Conservation (phyloP, 176 grass and related monocot species). For the Panicum miliaceum region DNA sequence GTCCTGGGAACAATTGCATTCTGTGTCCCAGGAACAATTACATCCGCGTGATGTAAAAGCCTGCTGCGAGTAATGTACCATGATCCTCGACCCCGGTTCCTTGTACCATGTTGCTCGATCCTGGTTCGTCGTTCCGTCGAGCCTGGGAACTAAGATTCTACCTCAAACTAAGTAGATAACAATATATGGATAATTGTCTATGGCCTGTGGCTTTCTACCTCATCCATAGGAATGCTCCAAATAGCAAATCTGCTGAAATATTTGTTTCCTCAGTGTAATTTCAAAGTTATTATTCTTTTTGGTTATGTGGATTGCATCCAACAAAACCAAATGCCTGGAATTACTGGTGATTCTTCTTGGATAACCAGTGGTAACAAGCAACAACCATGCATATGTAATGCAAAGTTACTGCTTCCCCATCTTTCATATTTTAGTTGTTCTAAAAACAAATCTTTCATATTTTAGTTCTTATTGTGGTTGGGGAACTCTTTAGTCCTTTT, state of each 20-base stretch:
- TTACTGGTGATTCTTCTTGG: background rate
- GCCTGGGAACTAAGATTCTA: background rate
- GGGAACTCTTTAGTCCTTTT: background rate
- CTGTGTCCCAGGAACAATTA: background rate
- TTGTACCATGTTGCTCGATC: background rate
- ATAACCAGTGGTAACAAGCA: background rate
- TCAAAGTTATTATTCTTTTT: slow-evolving; percentile 24
- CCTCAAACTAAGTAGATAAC: slow-evolving; percentile 18
- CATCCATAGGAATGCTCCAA: slow-evolving; percentile 9
- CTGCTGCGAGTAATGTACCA: background rate
- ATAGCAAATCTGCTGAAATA: slow-evolving; percentile 10
- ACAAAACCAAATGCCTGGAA: background rate
- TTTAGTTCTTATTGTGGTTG: background rate
- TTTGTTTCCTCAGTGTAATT: background rate
- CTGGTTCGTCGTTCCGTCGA: background rate
- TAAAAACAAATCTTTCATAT: background rate
- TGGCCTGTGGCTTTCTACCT: background rate
- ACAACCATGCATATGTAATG: slow-evolving; percentile 7
- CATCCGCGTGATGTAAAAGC: background rate
- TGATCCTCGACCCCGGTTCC: background rate
- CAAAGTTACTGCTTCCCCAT: slow-evolving; percentile 16
- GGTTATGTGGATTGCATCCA: slow-evolving; percentile 3
- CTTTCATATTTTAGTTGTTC: background rate
- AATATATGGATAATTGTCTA: slow-evolving; percentile 15
- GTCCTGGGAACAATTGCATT: background rate